A percentile compares a stretch with the other conserved stretches of the same genome.
Conservation (phyloP, 2,329 filamentous ascomycete species). For the Allantophomopsis cytisporea region DNA sequence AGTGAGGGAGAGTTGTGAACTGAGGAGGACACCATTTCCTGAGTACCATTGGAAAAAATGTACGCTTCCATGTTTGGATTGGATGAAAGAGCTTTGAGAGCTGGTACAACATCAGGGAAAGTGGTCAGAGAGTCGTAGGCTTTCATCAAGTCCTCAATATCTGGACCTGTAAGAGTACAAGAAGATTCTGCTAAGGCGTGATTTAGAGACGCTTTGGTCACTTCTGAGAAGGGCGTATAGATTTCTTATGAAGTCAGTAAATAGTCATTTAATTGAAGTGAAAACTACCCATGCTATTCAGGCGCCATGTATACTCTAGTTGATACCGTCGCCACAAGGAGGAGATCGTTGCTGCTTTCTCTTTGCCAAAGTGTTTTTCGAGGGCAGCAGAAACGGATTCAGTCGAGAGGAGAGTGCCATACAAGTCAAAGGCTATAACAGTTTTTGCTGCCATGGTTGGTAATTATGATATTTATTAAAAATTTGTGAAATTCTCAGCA, state of each 20-base stretch:
- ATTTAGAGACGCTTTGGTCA: constrained; percentile 46
- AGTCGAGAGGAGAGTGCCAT: constrained; percentile 62
- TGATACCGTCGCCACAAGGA: constrained; percentile 54
- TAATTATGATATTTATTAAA: neutral
- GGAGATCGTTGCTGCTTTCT: constrained; percentile 42
- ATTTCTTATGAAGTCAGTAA: constrained; percentile 26
- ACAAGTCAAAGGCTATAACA: constrained; percentile 60
- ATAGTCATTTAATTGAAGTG: constrained; percentile 1
- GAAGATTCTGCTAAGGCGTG: constrained; percentile 49
- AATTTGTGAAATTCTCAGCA: too few relatives aligned
- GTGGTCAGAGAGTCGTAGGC: constrained; percentile 50
- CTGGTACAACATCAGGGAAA: constrained; percentile 48
- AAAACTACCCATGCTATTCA: constrained; percentile 58
- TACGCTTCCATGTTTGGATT: constrained; percentile 30
- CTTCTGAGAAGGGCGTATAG: constrained; percentile 46
- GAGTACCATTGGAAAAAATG: constrained; percentile 59
- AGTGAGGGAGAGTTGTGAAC: constrained; percentile 42
- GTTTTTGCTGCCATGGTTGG: constrained; percentile 19
- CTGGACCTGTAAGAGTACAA: constrained; percentile 26
- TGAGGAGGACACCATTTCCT: constrained; percentile 46
- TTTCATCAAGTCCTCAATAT: constrained; percentile 39
- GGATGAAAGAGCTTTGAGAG: constrained; percentile 31
- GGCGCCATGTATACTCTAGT: constrained; percentile 65
- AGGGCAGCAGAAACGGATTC: constrained; percentile 51
- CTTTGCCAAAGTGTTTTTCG: constrained; percentile 38